Evolutionary conservation across 2,329 filamentous ascomycete genomes (phyloP).

Genomic region (Aspergillus floridensis): DNA sequence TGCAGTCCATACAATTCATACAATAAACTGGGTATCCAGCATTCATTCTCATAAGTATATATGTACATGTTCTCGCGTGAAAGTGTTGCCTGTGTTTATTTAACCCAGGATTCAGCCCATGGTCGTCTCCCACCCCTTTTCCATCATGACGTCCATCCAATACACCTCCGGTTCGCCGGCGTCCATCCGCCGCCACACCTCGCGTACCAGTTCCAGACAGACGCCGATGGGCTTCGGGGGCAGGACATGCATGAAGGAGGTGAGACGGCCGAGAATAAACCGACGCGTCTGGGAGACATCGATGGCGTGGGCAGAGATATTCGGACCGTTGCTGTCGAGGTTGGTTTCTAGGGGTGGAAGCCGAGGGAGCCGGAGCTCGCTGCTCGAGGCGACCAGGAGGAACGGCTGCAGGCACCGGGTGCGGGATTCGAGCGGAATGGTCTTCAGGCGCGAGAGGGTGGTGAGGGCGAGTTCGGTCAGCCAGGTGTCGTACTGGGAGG

Average conservation of each 20-base stretch:
- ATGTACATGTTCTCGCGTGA: neutral
- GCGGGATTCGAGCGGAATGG: constrained; percentile 52
- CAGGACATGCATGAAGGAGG: constrained; percentile 46
- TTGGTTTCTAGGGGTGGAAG: constrained; percentile 10
- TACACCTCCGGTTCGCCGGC: constrained; percentile 46
- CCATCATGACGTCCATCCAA: constrained; percentile 58
- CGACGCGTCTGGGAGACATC: constrained; percentile 49
- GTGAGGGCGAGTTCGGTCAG: constrained; percentile 53
- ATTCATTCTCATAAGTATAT: neutral
- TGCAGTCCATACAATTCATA: neutral
- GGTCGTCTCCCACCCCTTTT: constrained; percentile 57
- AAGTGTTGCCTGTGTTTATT: neutral
- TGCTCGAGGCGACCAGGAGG: constrained; percentile 50
- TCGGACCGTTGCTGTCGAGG: constrained; percentile 17
- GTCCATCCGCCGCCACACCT: constrained; percentile 55
- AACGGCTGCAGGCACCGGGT: constrained; percentile 55
- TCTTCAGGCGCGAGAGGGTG: constrained; percentile 50
- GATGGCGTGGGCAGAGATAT: constrained; percentile 40
- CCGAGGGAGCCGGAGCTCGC: constrained; percentile 50
- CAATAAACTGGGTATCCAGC: neutral
- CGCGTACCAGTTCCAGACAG: constrained; percentile 51
- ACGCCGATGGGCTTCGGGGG: constrained; percentile 53
- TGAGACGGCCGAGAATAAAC: constrained; percentile 51
- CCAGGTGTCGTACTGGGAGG: constrained; percentile 36
- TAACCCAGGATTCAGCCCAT: constrained; percentile 40